Evolutionary conservation across 2,329 filamentous ascomycete species (phyloP), one percentile per base, ranked within the genome.

Genomic region (Scedosporium apiospermum): DNA sequence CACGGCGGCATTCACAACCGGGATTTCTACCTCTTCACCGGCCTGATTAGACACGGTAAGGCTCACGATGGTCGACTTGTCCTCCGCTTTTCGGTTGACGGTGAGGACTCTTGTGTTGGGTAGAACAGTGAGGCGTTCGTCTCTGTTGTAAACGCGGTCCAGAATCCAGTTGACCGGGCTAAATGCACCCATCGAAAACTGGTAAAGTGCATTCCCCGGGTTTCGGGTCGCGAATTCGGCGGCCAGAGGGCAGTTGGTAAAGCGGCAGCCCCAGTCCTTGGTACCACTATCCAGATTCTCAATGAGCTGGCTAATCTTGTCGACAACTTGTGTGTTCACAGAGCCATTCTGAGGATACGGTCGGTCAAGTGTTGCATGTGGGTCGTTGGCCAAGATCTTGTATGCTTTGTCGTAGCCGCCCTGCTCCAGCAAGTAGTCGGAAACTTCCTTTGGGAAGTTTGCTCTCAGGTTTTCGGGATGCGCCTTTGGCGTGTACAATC

Each of bases 401-500:
- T 61, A 61, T 7, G 60, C 60, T 23, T 42, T 61, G 27, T 61
- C 60, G 23, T 61, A 61, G 3, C 60, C 60, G 23, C 60, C 60
- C 18, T 61, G 1, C 3, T 61, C 60, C 27, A 57, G 18, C 30
- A 61, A 30, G 34, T 61, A 61, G 21, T n/a, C 4, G 18, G 27
- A 41, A n/a, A 61, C 42, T 34, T 57, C 60, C 30, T 41, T 23
- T 12, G 60, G 60, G 18, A 61, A 61, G 21, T 61, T 21, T 27
- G 27, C 78, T 64, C 82, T 76, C 66, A 84, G 80, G 63, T 81
- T 44, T 18, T 61, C 60, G 12, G 60, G 60, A 12, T 55, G 60
- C 14, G 42, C 21, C 60, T 57, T 61, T 27, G 60, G 60, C 18
- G 60, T 57, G 34, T 61, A 61, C 18, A 61, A 21, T 4, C 60